phyloP scores from a whole-genome alignment of 1,284 basidiomycete genomes.

The Heimioporus punctisporus region DNA sequence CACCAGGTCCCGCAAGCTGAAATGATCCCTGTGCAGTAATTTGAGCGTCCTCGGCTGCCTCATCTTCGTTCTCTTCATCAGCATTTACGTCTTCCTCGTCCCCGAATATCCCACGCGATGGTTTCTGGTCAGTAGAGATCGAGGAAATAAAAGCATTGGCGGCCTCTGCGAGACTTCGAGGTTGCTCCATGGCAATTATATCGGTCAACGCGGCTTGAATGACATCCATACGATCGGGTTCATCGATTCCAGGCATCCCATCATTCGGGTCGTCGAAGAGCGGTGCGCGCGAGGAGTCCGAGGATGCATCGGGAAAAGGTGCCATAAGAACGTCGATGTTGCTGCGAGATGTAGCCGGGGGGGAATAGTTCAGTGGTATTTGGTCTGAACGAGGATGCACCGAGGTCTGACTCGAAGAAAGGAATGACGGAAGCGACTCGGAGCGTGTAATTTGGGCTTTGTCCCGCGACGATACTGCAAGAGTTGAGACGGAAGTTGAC shows the following conservation, averaged over 20 bases:
- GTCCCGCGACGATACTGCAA: slow-evolving; percentile 19
- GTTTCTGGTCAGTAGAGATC: slow-evolving; percentile 16
- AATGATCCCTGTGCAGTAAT: slow-evolving; percentile 54
- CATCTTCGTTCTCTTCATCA: slow-evolving; percentile 37
- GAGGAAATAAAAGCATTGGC: slow-evolving; percentile 4
- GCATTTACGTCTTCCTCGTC: slow-evolving; percentile 37
- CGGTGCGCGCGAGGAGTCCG: slow-evolving; percentile 64
- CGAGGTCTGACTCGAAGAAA: slow-evolving; percentile 19
- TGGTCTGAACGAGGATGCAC: slow-evolving; percentile 9
- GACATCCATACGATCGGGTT: slow-evolving; percentile 84
- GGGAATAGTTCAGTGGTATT: slow-evolving; percentile 22
- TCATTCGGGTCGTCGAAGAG: slow-evolving; percentile 82
- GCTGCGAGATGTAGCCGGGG: slow-evolving; percentile 43
- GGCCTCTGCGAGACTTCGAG: slow-evolving; percentile 13
- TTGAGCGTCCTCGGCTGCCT: slow-evolving; percentile 44
- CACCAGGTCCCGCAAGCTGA: slow-evolving; percentile 80
- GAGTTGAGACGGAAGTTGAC: slow-evolving; percentile 8
- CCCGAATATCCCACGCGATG: slow-evolving; percentile 38
- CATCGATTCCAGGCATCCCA: slow-evolving; percentile 60
- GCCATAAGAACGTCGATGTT: slow-evolving; percentile 81
- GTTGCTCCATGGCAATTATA: slow-evolving; percentile 84
- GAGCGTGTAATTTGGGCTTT: slow-evolving; percentile 35
- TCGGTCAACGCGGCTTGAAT: slow-evolving; percentile 94
- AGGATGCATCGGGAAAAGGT: slow-evolving; percentile 50
- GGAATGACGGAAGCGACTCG: slow-evolving; percentile 40